Conservation (phyloP, 2,329 filamentous ascomycete genomes). For the Penicillium olsonii region DNA sequence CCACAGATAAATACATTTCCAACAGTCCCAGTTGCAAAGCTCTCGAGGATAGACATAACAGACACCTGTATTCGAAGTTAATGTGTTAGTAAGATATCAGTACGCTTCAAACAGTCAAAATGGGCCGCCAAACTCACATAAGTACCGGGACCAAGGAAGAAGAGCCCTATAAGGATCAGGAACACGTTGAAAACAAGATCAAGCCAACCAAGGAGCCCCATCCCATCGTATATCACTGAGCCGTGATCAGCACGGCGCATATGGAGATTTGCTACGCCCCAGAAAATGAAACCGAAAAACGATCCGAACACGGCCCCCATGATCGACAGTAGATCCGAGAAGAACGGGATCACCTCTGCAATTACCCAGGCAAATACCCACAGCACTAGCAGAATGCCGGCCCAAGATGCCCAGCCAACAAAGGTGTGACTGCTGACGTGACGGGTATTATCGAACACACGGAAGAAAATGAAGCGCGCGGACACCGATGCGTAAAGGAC, state of each 20-base stretch:
- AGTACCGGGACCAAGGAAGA: slow-evolving; percentile 80
- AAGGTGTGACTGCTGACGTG: slow-evolving; percentile 82
- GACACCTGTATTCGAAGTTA: too few relatives aligned
- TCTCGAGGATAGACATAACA: too few relatives aligned
- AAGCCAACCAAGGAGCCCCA: slow-evolving; percentile 46
- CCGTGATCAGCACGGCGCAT: slow-evolving; percentile 46
- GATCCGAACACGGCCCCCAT: slow-evolving; percentile 80
- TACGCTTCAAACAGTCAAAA: too few relatives aligned
- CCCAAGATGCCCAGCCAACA: slow-evolving; percentile 78
- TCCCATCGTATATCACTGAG: slow-evolving; percentile 41
- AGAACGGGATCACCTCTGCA: slow-evolving; percentile 91
- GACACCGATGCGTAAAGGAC: slow-evolving; percentile 89
- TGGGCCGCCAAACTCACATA: slow-evolving; percentile 65
- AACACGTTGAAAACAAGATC: slow-evolving; percentile 63
- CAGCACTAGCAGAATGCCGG: slow-evolving; percentile 61
- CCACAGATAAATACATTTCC: too few relatives aligned
- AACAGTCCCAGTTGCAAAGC: too few relatives aligned
- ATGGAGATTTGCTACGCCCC: slow-evolving; percentile 49
- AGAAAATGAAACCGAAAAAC: slow-evolving; percentile 84
- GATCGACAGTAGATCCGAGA: slow-evolving; percentile 66
- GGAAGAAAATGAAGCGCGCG: slow-evolving; percentile 89
- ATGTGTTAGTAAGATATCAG: too few relatives aligned
- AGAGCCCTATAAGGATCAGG: slow-evolving; percentile 73
- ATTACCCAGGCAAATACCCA: slow-evolving; percentile 94
- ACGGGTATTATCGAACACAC: slow-evolving; percentile 74